Percentiles rank a stretch among this genome's conserved stretches.
Conservation (phyloP, 306 rosid species). For the Cyamopsis tetragonoloba region DNA sequence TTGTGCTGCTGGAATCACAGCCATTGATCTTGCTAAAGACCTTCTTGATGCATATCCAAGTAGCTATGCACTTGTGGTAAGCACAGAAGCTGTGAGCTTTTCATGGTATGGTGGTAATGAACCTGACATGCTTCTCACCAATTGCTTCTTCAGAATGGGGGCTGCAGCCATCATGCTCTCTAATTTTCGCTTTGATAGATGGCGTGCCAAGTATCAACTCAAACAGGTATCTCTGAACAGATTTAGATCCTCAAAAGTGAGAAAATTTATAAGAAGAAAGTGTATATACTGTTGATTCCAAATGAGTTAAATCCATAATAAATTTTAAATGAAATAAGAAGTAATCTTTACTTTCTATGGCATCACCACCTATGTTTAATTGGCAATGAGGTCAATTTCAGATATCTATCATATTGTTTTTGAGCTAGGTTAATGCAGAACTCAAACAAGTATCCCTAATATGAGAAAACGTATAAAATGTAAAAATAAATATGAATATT, state of each 20-base stretch:
- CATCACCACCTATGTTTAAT: neutral
- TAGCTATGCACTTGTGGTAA: slow-evolving; percentile 57
- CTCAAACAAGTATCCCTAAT: too few species aligned
- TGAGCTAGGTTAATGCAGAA: neutral
- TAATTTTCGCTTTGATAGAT: slow-evolving; percentile 39
- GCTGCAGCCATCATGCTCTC: slow-evolving; percentile 61
- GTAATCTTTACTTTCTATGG: neutral
- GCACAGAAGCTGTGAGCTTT: slow-evolving; percentile 55
- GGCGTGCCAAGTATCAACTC: slow-evolving; percentile 70
- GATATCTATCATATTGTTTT: neutral
- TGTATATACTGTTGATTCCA: neutral
- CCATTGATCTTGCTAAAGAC: slow-evolving; percentile 65
- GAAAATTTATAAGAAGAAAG: neutral
- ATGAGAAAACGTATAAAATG: too few species aligned
- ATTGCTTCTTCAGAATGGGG: slow-evolving; percentile 77
- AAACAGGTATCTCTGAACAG: slow-evolving; percentile 32
- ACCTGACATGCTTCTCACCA: slow-evolving; percentile 49
- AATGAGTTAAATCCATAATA: neutral
- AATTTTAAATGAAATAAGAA: neutral
- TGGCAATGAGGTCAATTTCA: neutral
- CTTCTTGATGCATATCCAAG: slow-evolving; percentile 52
- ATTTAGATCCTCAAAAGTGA: neutral
- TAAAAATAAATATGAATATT: too few species aligned
- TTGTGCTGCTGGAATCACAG: slow-evolving; percentile 68
- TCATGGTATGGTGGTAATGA: slow-evolving; percentile 64